A percentile compares a stretch with the other conserved stretches of the same genome.
These are phyloP conservation scores for Boletus coccyginus DNA, from an alignment of 768 basidiomycete genomes.

Conservation along the genomic window DNA sequence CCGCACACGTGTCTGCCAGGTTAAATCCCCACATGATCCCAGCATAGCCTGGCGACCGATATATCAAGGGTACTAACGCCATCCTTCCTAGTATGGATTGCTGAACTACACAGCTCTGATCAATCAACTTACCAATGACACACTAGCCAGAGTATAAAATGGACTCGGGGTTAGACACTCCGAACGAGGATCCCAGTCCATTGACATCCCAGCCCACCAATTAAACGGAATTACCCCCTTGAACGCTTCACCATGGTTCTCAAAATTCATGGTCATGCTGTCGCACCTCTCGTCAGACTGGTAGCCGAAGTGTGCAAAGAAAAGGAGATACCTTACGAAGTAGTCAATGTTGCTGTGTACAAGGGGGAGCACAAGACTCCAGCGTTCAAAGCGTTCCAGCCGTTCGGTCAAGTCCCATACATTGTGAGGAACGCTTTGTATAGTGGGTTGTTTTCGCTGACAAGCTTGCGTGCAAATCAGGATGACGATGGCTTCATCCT, in stretches of 20 bases:
- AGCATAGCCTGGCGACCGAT: too few species aligned
- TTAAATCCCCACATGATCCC: too few species aligned
- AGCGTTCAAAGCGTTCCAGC: slow-evolving; percentile 28
- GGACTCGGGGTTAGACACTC: not conserved
- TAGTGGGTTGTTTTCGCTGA: not conserved
- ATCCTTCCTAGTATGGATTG: too few species aligned
- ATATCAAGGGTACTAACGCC: too few species aligned
- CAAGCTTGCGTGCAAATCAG: slow-evolving; percentile 2
- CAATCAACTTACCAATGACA: too few species aligned
- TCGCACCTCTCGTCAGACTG: slow-evolving; percentile 38
- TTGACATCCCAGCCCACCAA: not conserved
- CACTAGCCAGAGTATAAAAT: not conserved
- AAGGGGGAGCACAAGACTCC: slow-evolving; percentile 36
- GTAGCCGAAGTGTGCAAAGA: slow-evolving; percentile 42
- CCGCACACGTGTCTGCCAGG: too few species aligned
- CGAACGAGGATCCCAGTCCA: not conserved
- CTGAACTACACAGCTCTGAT: too few species aligned
- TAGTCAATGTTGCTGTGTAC: slow-evolving; percentile 33
- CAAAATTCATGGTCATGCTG: slow-evolving; percentile 40
- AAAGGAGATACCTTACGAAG: slow-evolving; percentile 37
- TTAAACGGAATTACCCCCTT: not conserved
- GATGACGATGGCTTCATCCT: slow-evolving; percentile 33
- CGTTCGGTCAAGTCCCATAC: slow-evolving; percentile 39
- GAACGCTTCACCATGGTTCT: slow-evolving; percentile 35
- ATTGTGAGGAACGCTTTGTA: slow-evolving; percentile 15